phyloP scores from a whole-genome alignment of 2,329 filamentous ascomycete genomes.

The Aspergillus pseudonomiae region DNA sequence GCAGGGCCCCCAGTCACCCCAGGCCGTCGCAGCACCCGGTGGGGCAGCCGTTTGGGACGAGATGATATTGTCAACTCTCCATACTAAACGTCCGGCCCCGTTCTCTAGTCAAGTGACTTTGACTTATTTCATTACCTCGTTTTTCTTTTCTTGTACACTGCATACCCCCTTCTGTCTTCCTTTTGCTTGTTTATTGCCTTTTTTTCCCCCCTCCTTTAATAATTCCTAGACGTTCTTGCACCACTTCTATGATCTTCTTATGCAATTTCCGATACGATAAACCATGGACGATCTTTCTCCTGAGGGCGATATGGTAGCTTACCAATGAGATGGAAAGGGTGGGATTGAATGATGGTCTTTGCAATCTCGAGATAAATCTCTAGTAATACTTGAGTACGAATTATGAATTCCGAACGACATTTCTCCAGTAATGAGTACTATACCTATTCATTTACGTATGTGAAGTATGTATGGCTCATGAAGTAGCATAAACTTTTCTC shows the following conservation, averaged over 20 bases:
- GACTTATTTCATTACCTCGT: constrained; percentile 7
- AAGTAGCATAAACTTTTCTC: background rate
- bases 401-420: constrained; percentile 4
- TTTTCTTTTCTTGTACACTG: constrained; percentile 21
- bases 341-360: background rate
- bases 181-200: constrained; percentile 11
- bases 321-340: background rate
- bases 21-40: constrained; percentile 39
- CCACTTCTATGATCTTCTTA: background rate
- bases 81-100: constrained; percentile 45
- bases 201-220: background rate
- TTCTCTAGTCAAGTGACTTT: constrained; percentile 15
- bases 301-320: background rate
- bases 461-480: background rate
- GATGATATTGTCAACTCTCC: constrained; percentile 83
- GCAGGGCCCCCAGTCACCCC: constrained; percentile 59
- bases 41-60: constrained; percentile 60
- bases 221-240: constrained; percentile 4
- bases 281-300: background rate
- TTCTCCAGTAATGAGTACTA: background rate
- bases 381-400: constrained; percentile 5
- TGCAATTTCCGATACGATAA: background rate
- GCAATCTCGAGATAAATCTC: background rate
- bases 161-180: constrained; percentile 32
- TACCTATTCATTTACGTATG: background rate